Evolutionary conservation across 176 grass and related monocot genomes (phyloP).

Genomic region (Thalia dealbata): DNA sequence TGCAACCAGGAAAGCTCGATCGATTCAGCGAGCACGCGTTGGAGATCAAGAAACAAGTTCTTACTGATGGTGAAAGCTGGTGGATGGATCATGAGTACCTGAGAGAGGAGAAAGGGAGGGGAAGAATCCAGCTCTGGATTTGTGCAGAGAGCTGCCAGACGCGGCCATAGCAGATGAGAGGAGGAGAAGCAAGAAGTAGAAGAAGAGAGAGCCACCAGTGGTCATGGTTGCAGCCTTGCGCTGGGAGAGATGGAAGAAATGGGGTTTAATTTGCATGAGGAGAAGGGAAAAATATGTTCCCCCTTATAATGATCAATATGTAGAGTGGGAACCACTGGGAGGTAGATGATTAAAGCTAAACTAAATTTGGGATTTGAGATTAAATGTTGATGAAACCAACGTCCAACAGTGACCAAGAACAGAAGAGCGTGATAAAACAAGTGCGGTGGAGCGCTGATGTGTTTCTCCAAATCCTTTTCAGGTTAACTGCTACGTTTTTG

Average conservation of each 20-base stretch:
- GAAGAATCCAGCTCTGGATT: slow-evolving; percentile 38
- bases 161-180: slow-evolving; percentile 27
- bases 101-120: slow-evolving; percentile 36
- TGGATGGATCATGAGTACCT: slow-evolving; percentile 24
- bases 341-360: too few relatives aligned
- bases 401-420: too few relatives aligned
- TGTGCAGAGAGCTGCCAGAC: slow-evolving; percentile 59
- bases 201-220: not conserved
- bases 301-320: too few relatives aligned
- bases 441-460: too few relatives aligned
- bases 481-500: too few relatives aligned
- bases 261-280: not conserved
- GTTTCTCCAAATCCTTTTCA: too few relatives aligned
- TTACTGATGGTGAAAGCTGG: too few relatives aligned
- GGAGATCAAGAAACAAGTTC: not conserved
- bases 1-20: slow-evolving; percentile 4
- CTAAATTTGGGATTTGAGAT: too few relatives aligned
- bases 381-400: too few relatives aligned
- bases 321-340: too few relatives aligned
- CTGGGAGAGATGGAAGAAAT: not conserved
- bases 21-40: not conserved
- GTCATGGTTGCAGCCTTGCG: not conserved
- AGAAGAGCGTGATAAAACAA: too few relatives aligned
- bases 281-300: not conserved
- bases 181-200: slow-evolving; percentile 16